Evolutionary conservation across 164 flowering plant species (phyloP).

Genomic region (Vitis rotundifolia): DNA sequence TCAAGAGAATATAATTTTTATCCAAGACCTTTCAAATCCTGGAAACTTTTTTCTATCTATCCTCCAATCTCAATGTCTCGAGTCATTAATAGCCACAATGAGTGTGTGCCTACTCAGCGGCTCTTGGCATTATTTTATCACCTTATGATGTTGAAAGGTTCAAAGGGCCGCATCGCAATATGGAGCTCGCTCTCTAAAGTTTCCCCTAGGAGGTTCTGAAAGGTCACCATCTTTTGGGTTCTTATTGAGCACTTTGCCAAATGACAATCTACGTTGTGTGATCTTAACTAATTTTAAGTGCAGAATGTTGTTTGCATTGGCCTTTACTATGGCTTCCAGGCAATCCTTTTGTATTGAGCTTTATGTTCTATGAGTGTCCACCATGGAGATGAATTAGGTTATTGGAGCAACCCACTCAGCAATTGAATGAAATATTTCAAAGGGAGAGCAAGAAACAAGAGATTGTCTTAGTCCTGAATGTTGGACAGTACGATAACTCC

Average conservation of each 20-base stretch:
- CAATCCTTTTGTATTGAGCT: background rate
- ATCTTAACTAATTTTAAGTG: background rate
- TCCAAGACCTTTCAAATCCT: background rate
- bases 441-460: no score
- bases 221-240: background rate
- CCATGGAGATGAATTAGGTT: background rate
- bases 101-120: conserved; percentile 11
- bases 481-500: no score
- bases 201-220: background rate
- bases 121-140: background rate
- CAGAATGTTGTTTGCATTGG: background rate
- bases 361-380: background rate
- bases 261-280: background rate
- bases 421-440: background rate
- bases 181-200: background rate
- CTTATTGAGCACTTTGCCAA: background rate
- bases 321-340: background rate
- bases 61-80: background rate
- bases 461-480: no score
- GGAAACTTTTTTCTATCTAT: background rate
- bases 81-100: background rate
- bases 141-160: background rate
- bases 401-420: conserved; percentile 4
- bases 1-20: background rate
- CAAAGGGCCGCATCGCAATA: background rate